Evolutionary conservation across 495 filamentous ascomycete species (phyloP).

Genomic region (Aspergillus conjunctus): DNA sequence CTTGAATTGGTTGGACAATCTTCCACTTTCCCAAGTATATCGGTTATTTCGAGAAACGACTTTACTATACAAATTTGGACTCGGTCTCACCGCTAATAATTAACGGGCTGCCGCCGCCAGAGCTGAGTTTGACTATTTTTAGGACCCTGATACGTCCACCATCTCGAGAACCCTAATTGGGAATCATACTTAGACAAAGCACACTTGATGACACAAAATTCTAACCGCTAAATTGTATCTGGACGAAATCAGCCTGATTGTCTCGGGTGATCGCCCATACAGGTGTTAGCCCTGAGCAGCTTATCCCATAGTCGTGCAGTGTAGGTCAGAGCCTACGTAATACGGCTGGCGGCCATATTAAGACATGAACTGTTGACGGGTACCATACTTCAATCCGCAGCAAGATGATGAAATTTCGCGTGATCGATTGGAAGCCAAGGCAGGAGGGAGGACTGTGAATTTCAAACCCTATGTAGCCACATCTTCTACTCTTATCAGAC

Average conservation of each 20-base stretch:
- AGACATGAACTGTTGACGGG: neutral
- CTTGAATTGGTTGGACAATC: neutral
- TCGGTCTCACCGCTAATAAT: neutral
- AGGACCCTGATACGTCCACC: neutral
- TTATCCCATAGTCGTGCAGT: slow-evolving; percentile 4
- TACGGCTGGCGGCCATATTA: neutral
- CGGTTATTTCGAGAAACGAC: neutral
- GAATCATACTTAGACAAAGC: neutral
- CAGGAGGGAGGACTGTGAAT: slow-evolving; percentile 10
- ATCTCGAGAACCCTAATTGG: neutral
- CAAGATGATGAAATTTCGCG: neutral
- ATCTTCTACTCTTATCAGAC: slow-evolving; percentile 70
- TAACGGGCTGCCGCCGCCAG: neutral
- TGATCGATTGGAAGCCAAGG: neutral
- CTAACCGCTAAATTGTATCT: neutral
- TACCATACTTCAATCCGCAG: neutral
- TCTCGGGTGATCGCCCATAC: neutral
- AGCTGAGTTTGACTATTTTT: slow-evolving; percentile 2
- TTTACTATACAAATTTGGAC: neutral
- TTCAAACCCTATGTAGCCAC: slow-evolving; percentile 45
- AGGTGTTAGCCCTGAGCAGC: neutral
- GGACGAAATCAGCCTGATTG: neutral
- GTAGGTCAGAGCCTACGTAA: slow-evolving; percentile 16
- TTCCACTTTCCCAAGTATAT: neutral
- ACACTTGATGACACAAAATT: neutral